Evolutionary conservation across 768 basidiomycete species (phyloP), one percentile per base, ranked within the genome.

Genomic region (Guyanaporus albipodus): DNA sequence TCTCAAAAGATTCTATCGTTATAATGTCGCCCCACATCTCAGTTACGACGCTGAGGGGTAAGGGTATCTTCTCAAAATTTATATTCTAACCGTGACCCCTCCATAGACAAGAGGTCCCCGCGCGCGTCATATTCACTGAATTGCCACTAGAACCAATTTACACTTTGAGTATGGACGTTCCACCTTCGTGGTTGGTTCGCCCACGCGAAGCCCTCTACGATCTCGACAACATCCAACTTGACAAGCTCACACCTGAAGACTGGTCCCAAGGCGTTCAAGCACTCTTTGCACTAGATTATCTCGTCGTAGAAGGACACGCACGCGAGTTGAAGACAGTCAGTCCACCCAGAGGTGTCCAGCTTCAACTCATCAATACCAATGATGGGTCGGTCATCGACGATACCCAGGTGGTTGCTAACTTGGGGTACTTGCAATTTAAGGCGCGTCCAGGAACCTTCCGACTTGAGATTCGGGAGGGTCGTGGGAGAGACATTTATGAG

Each of bases 341-440:
- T 6, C 85, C 93, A 4, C 92, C 96, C 0, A 82, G 94, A 11
- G 96, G 96, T 6, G 73, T 97, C 3, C 95, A 98, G 56, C 77
- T 99, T 2, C 86, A 96, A 59, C 79, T 99, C 1, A 71, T 78
- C 4, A 70, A 67, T 11, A 63, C 69, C 22, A 68, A 76, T 5
- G 61, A 71, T 41, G 60, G 57, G 9, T 66, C 64, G 11, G 39
- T 52, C 22, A 72, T 94, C 12, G 90, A 87, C 7, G 93, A 96
- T 56, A 98, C 96, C 0, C 87, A 83, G 48, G 85, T 98, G 31
- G 90, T 96, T 44, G 91, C 87, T 5, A 99, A 98, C 62, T 72
- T 98, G 6, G 96, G 96, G 2, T 99, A 99, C 66, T 70, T 97
- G 44, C 96, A 99, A 62, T 93, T 98, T 72, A 92, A 91, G 63